Conservation (phyloP, 768 basidiomycete genomes). For the Tulasnella sp. region DNA sequence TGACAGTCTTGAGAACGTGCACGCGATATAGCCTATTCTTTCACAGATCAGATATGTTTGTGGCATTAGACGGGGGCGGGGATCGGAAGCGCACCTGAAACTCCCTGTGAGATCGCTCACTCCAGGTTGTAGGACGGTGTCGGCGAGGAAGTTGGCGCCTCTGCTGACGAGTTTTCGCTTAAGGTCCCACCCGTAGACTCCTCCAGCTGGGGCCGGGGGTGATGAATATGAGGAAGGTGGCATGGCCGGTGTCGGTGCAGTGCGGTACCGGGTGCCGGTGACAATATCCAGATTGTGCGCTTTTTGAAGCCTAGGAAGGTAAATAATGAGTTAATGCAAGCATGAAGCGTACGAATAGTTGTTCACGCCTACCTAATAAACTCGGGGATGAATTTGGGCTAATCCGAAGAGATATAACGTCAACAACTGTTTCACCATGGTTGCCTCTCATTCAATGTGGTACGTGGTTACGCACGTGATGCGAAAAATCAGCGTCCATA, state of each 20-base stretch:
- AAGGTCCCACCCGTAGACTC: slow-evolving; percentile 88
- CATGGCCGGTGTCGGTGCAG: slow-evolving; percentile 45
- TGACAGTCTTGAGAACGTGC: slow-evolving; percentile 69
- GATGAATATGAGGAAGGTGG: not conserved
- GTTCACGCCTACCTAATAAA: slow-evolving; percentile 56
- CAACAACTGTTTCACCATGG: not conserved
- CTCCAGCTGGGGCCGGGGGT: slow-evolving; percentile 51
- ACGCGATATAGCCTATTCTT: slow-evolving; percentile 60
- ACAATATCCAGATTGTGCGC: slow-evolving; percentile 87
- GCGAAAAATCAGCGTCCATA: slow-evolving; percentile 96
- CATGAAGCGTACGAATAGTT: not conserved
- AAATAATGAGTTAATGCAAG: not conserved
- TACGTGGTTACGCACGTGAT: slow-evolving; percentile 54
- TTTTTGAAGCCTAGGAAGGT: slow-evolving; percentile 55
- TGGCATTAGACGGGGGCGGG: not conserved
- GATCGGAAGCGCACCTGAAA: slow-evolving; percentile 50
- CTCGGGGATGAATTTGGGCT: slow-evolving; percentile 94
- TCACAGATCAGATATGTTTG: not conserved
- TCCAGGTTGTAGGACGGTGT: slow-evolving; percentile 71
- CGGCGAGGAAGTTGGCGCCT: slow-evolving; percentile 85
- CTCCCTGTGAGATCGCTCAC: slow-evolving; percentile 87
- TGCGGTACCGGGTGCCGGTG: slow-evolving; percentile 81
- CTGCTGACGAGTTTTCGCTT: slow-evolving; percentile 79
- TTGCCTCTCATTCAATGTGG: not conserved
- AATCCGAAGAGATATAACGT: not conserved